These are phyloP conservation scores for Oryza coarctata DNA, from an alignment of 176 grass and related monocot genomes.

Conservation along the genomic window DNA sequence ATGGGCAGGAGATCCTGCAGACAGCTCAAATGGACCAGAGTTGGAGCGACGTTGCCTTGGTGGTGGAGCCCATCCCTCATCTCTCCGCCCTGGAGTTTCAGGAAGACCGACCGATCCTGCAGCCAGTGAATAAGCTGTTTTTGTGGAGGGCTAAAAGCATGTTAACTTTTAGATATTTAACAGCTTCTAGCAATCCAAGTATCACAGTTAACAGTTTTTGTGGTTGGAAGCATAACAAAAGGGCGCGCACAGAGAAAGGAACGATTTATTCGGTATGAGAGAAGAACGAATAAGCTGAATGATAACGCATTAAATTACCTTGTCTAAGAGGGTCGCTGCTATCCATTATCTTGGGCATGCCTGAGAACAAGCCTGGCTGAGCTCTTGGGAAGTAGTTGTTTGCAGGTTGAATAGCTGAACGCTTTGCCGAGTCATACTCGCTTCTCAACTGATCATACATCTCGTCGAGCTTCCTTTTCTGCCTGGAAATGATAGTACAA, in stretches of 20 bases:
- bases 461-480: constrained; percentile 93
- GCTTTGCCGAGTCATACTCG: constrained; percentile 69
- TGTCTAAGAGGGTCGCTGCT: constrained; percentile 40
- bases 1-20: constrained; percentile 49
- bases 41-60: constrained; percentile 40
- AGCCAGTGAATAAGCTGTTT: constrained; percentile 85
- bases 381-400: constrained; percentile 66
- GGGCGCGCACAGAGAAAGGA: neutral
- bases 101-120: constrained; percentile 70
- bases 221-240: constrained; percentile 6
- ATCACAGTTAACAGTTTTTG: neutral
- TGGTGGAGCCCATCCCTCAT: constrained; percentile 63
- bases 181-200: constrained; percentile 13
- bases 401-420: constrained; percentile 68
- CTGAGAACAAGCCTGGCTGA: constrained; percentile 66
- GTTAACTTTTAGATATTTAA: neutral
- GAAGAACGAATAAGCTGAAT: neutral
- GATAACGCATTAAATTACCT: constrained; percentile 47
- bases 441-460: constrained; percentile 88
- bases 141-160: constrained; percentile 54
- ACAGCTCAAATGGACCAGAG: constrained; percentile 58
- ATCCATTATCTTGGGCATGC: constrained; percentile 56
- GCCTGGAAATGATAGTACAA: constrained; percentile 44
- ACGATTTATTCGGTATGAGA: neutral
- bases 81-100: constrained; percentile 82